phyloP scores from a whole-genome alignment of 208 protist genomes.

The Trypanosoma vivax region DNA sequence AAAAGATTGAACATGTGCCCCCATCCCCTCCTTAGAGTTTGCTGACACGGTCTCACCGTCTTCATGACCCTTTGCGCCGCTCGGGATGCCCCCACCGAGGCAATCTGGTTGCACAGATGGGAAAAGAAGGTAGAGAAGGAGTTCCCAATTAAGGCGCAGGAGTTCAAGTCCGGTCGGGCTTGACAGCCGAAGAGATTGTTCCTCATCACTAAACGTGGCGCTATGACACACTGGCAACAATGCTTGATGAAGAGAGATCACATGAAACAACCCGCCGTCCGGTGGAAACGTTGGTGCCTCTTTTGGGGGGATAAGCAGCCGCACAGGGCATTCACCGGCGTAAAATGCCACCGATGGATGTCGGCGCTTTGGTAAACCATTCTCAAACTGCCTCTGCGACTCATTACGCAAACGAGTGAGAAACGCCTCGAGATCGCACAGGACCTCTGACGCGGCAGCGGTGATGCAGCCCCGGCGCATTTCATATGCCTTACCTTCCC shows the following conservation, averaged over 20 bases:
- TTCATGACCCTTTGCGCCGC: not conserved
- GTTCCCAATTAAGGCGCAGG: slow-evolving; percentile 57
- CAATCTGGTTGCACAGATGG: slow-evolving; percentile 22
- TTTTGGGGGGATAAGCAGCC: not conserved
- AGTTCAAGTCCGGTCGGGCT: slow-evolving; percentile 53
- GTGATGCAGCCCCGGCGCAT: not conserved
- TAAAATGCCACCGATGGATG: slow-evolving; percentile 67
- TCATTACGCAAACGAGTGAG: slow-evolving; percentile 2
- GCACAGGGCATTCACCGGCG: slow-evolving; percentile 25
- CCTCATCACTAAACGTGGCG: slow-evolving; percentile 32
- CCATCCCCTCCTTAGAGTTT: not conserved
- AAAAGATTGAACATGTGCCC: not conserved
- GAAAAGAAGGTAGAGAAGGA: slow-evolving; percentile 60
- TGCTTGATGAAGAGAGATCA: slow-evolving; percentile 59
- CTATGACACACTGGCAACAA: slow-evolving; percentile 48
- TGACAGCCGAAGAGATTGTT: slow-evolving; percentile 53
- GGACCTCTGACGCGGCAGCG: not conserved
- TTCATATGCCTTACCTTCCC: not conserved
- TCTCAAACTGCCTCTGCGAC: not conserved
- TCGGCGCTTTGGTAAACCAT: not conserved
- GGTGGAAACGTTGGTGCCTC: not conserved
- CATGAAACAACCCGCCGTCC: slow-evolving; percentile 16
- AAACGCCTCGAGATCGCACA: slow-evolving; percentile 7
- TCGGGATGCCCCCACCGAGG: not conserved
- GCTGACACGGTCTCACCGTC: not conserved